Evolutionary conservation across 2,329 filamentous ascomycete species (phyloP), one percentile per base, ranked within the genome.

Genomic region (Dichotomopilus funicola): DNA sequence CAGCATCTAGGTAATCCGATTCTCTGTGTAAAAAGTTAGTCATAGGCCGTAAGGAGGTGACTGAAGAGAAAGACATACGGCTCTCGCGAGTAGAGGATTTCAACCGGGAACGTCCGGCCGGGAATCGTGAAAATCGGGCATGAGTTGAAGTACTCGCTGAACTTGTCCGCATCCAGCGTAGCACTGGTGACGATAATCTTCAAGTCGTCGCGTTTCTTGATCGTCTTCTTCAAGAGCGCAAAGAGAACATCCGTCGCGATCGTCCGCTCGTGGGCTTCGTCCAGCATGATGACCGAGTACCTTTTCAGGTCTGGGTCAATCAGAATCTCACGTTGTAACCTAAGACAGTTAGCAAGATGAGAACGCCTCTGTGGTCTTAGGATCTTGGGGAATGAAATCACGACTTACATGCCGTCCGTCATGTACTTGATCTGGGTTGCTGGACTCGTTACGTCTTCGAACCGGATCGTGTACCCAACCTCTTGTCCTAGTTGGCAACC

Each of bases 381-480:
- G 19, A 27, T 27, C 19, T 27, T 27, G 10, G 36, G 12, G 2
- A 13, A 11, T 10, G 6, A n/a, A n/a, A n/a, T 42, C 9, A 11
- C 2, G 31, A 55, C 59, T 50, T 50, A 61, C 89, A 97, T 97
- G 71, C 94, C 94, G 66, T 99, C 94, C 12, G 94, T 99, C 92
- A 99, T 96, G 75, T 99, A 99, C 75, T 99, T 99, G 76, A 99
- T 96, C 67, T 86, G 89, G 1, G 94, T 99, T 13, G 86, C 80
- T 1, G 89, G 84, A 61, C 86, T 89, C 0, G 92, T 96, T 68
- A 86, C 88, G 72, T 99, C 94, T 67, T 99, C 94, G 68, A 99
- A 99, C 69, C 94, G 89, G 67, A 99, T 96, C 6, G 89, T 96
- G 70, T 99, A 99, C 53, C 94, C 94, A 60, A 99, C 92, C 69